These are phyloP conservation scores for Pleurotus giganteus DNA, from an alignment of 768 basidiomycete species.

Conservation along the genomic window DNA sequence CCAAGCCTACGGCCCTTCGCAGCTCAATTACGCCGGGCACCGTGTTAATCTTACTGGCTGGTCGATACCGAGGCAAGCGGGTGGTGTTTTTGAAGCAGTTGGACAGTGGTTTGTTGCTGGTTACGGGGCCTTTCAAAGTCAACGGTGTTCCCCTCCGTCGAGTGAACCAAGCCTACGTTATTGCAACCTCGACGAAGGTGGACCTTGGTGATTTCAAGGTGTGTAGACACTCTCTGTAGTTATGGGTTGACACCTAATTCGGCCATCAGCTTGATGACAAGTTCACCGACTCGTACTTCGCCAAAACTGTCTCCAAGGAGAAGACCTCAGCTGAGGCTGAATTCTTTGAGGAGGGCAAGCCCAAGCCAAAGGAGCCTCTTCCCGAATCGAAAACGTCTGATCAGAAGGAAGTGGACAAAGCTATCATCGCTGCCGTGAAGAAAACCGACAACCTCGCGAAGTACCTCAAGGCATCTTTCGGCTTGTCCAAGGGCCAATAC, in stretches of 20 bases:
- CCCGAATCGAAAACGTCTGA: slow-evolving; percentile 85
- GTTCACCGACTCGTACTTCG: slow-evolving; percentile 93
- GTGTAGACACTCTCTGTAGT: slow-evolving; percentile 23
- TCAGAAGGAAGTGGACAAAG: slow-evolving; percentile 86
- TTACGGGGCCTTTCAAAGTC: slow-evolving; percentile 96
- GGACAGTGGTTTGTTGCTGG: slow-evolving; percentile 86
- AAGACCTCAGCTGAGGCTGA: slow-evolving; percentile 88
- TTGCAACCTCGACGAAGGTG: slow-evolving; percentile 94
- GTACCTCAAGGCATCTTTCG: slow-evolving; percentile 92
- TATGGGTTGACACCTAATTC: slow-evolving; percentile 4
- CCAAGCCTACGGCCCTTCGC: slow-evolving; percentile 77
- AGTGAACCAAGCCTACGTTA: slow-evolving; percentile 98
- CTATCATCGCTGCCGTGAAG: slow-evolving; percentile 80
- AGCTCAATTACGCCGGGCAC: slow-evolving; percentile 90
- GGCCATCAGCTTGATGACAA: slow-evolving; percentile 72
- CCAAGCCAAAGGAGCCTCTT: slow-evolving; percentile 83
- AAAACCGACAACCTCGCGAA: slow-evolving; percentile 88
- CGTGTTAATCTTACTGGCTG: slow-evolving; percentile 94
- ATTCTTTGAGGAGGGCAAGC: slow-evolving; percentile 94
- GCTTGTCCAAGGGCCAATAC: slow-evolving; percentile 95
- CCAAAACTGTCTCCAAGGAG: slow-evolving; percentile 71
- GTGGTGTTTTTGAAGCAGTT: slow-evolving; percentile 98
- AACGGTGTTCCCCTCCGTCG: slow-evolving; percentile 98
- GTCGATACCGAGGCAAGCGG: slow-evolving; percentile 96
- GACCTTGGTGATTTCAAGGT: slow-evolving; percentile 77